These are phyloP conservation scores for Podosphaera xanthii DNA, from an alignment of 2,329 filamentous ascomycete genomes.

Conservation along the genomic window DNA sequence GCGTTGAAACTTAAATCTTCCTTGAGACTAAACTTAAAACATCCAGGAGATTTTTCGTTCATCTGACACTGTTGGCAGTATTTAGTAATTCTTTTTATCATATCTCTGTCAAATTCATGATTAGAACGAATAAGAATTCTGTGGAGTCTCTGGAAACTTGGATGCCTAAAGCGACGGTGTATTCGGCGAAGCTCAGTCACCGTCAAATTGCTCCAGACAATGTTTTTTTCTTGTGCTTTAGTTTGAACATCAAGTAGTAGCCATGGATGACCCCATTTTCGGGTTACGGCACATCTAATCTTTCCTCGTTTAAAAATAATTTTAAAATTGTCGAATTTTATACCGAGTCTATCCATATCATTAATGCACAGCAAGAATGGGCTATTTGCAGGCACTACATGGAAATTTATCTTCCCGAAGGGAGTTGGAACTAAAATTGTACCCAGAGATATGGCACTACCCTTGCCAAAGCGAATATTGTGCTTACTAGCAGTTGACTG, in stretches of 20 bases:
- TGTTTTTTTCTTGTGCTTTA: not conserved
- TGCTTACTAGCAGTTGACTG: not conserved
- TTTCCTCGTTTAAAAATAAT: not conserved
- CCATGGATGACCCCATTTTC: not conserved
- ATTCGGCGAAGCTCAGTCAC: not conserved
- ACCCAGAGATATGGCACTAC: not conserved
- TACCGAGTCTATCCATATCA: not conserved
- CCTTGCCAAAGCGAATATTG: not conserved
- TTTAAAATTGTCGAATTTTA: conserved; percentile 1
- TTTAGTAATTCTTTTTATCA: not conserved
- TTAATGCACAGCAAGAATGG: not conserved
- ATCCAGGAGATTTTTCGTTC: not conserved
- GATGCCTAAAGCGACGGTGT: not conserved
- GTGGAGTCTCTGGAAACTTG: not conserved
- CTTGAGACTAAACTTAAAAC: not conserved
- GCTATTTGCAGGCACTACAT: not conserved
- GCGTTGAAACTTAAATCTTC: conserved; percentile 2
- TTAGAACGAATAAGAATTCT: not conserved
- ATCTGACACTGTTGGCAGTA: not conserved
- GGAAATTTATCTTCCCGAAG: not conserved
- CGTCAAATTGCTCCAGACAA: not conserved
- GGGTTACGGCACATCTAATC: not conserved
- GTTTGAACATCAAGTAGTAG: not conserved
- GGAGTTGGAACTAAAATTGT: not conserved
- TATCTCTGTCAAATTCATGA: not conserved